phyloP scores from a whole-genome alignment of 2,329 filamentous ascomycete genomes.

The Basipetospora sp. region DNA sequence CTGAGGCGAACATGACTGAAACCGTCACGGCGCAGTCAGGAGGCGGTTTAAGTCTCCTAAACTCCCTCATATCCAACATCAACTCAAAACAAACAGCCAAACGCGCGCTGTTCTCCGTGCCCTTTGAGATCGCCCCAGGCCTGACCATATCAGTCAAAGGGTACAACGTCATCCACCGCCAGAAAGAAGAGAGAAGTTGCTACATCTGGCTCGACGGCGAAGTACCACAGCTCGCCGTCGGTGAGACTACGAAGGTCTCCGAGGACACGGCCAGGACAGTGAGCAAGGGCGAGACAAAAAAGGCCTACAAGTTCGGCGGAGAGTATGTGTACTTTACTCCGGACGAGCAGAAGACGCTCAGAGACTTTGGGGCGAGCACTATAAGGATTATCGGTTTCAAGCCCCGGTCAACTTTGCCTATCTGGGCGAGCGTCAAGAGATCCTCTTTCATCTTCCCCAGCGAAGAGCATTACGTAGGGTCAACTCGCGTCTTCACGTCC shows the following conservation, averaged over 20 bases:
- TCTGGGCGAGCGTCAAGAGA: conserved; percentile 75
- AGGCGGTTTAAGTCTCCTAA: conserved; percentile 65
- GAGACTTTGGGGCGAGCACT: conserved; percentile 65
- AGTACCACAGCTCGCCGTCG: conserved; percentile 61
- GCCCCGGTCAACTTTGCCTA: conserved; percentile 53
- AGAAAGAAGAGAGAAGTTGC: conserved; percentile 65
- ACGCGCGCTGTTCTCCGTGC: conserved; percentile 72
- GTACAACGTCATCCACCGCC: conserved; percentile 75
- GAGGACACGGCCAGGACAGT: conserved; percentile 65
- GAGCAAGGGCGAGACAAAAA: conserved; percentile 68
- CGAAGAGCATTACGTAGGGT: conserved; percentile 79
- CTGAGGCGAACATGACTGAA: conserved; percentile 43
- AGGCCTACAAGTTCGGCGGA: conserved; percentile 91
- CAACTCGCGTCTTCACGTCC: conserved; percentile 81
- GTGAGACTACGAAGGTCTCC: conserved; percentile 59
- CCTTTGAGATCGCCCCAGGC: conserved; percentile 72
- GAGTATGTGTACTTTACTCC: conserved; percentile 74
- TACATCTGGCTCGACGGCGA: conserved; percentile 86
- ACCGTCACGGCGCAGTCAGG: conserved; percentile 52
- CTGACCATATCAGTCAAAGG: conserved; percentile 84
- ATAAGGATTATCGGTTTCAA: conserved; percentile 94
- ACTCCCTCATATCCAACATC: conserved; percentile 70
- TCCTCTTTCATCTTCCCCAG: conserved; percentile 89
- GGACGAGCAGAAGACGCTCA: conserved; percentile 67
- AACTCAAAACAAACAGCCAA: conserved; percentile 81